These are phyloP conservation scores for Debaryomycetaceae sp. DNA, from an alignment of 1,139 yeast species.

Conservation along the genomic window DNA sequence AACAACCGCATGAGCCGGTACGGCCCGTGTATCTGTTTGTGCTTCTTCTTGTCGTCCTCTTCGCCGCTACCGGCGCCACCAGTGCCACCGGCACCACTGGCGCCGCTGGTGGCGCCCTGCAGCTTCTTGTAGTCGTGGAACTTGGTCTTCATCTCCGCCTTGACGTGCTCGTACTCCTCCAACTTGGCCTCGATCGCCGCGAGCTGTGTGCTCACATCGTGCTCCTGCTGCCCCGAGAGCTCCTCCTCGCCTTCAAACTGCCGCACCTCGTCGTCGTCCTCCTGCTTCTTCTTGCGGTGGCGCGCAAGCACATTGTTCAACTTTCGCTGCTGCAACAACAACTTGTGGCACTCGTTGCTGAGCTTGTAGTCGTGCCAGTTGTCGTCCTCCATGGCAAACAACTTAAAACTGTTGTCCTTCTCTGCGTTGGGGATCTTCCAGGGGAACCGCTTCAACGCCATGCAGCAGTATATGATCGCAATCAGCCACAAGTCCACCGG, in stretches of 20 bases:
- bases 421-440: slow-evolving; percentile 90
- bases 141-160: slow-evolving; percentile 31
- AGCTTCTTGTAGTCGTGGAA: slow-evolving; percentile 21
- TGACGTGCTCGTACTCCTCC: slow-evolving; percentile 34
- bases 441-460: slow-evolving; percentile 90
- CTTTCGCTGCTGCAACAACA: slow-evolving; percentile 42
- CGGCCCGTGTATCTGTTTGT: slow-evolving; percentile 67
- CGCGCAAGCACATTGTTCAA: slow-evolving; percentile 39
- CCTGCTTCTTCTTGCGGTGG: slow-evolving; percentile 38
- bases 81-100: slow-evolving; percentile 5
- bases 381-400: slow-evolving; percentile 53
- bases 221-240: slow-evolving; percentile 30
- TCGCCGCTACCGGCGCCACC: slow-evolving; percentile 10
- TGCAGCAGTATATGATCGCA: slow-evolving; percentile 93
- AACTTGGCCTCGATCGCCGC: slow-evolving; percentile 34
- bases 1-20: slow-evolving; percentile 80
- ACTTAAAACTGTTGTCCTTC: slow-evolving; percentile 76
- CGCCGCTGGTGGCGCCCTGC: slow-evolving; percentile 5
- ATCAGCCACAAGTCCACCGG: slow-evolving; percentile 94
- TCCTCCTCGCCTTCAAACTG: slow-evolving; percentile 19
- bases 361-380: slow-evolving; percentile 50
- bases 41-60: slow-evolving; percentile 25
- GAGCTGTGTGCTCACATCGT: slow-evolving; percentile 29
- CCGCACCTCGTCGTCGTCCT: slow-evolving; percentile 7
- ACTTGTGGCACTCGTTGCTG: slow-evolving; percentile 46